Conservation (phyloP, 768 basidiomycete species). For the Phylloporus sp. region DNA sequence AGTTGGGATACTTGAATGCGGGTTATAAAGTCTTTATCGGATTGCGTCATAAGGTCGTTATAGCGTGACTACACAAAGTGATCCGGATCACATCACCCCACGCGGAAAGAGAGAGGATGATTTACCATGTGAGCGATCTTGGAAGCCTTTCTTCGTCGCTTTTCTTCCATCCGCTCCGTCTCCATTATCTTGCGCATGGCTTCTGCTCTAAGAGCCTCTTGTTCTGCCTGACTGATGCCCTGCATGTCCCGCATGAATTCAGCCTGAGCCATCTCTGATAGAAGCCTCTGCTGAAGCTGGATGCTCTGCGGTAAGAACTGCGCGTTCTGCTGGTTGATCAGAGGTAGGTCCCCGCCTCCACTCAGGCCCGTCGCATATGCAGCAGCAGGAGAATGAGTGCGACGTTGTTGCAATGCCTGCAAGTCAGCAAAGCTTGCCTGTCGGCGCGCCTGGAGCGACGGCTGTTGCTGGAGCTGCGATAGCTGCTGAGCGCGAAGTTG, state of each 20-base stretch:
- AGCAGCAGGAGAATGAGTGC: conserved; percentile 46
- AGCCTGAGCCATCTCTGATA: conserved; percentile 71
- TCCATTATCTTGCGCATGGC: conserved; percentile 89
- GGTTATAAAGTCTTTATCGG: conserved; percentile 99
- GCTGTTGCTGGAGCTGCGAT: conserved; percentile 42
- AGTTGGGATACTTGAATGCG: conserved; percentile 98
- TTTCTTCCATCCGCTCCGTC: conserved; percentile 84
- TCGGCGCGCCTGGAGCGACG: conserved; percentile 35
- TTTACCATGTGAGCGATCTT: conserved; percentile 88
- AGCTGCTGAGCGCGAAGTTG: conserved; percentile 52
- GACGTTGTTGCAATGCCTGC: conserved; percentile 45
- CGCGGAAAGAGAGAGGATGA: conserved; percentile 1
- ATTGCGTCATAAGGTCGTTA: conserved; percentile 94
- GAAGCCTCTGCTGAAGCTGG: conserved; percentile 68
- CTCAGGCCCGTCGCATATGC: conserved; percentile 24
- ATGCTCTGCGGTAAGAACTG: conserved; percentile 57
- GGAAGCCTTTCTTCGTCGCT: conserved; percentile 69
- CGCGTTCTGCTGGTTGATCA: conserved; percentile 48
- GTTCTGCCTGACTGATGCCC: conserved; percentile 52
- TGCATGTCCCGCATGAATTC: conserved; percentile 65
- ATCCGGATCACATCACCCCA: background rate
- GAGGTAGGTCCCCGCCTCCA: conserved; percentile 28
- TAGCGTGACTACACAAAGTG: conserved; percentile 62
- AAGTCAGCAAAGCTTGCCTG: conserved; percentile 45
- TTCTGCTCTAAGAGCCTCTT: conserved; percentile 68